A percentile compares a stretch with the other conserved stretches of the same genome.
Evolutionary conservation across 257 asterid species (phyloP).

Genomic region (Lithospermum erythrorhizon): DNA sequence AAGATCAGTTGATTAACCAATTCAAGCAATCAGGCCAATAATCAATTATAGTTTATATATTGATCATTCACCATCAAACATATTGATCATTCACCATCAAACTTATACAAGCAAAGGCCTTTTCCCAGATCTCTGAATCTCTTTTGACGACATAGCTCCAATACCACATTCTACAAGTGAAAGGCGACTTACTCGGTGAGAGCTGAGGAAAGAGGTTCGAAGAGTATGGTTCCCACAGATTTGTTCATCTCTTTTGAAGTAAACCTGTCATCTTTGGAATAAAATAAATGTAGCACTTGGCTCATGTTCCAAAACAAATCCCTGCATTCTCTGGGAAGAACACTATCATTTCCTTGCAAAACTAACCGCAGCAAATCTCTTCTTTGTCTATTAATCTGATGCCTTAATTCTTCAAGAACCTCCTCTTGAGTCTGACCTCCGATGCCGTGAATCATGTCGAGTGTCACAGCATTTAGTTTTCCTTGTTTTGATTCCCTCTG

Average conservation of each 20-base stretch:
- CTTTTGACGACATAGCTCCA: no score
- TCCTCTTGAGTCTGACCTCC: slow-evolving; percentile 4
- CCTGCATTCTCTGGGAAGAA: slow-evolving; percentile 5
- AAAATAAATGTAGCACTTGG: neutral
- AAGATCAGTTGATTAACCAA: no score
- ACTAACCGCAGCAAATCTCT: slow-evolving; percentile 5
- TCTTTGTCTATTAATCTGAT: neutral
- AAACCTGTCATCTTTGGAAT: neutral
- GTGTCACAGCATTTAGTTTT: neutral
- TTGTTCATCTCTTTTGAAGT: neutral
- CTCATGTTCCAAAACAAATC: slow-evolving; percentile 10
- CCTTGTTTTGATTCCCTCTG: slow-evolving; percentile 9
- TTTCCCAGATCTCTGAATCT: no score
- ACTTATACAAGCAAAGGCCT: no score
- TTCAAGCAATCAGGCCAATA: no score
- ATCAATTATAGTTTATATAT: no score
- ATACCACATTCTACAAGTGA: no score
- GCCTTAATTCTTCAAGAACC: neutral
- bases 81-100: no score
- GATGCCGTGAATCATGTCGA: neutral
- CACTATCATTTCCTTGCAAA: neutral
- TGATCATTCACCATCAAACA: no score
- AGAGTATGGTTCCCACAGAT: no score
- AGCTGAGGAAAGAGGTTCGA: no score
- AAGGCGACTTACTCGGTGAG: no score